Conservation (phyloP, 2,329 filamentous ascomycete genomes). For the Cytospora leucostoma region DNA sequence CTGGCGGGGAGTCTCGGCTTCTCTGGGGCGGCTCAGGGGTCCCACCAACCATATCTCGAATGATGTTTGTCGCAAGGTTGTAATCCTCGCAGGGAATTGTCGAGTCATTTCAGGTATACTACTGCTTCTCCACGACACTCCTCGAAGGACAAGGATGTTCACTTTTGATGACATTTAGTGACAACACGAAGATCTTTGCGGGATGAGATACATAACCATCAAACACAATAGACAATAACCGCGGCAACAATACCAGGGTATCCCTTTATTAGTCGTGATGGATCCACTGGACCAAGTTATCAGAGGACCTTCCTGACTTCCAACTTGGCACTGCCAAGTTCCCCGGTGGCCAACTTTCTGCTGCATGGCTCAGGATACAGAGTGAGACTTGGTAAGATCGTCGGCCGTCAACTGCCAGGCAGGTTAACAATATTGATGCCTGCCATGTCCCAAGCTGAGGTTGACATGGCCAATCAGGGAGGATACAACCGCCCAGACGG, state of each 20-base stretch:
- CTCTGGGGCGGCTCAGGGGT: background rate
- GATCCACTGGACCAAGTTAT: too few species aligned
- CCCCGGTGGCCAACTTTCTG: too few species aligned
- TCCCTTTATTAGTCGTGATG: too few species aligned
- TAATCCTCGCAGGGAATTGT: background rate
- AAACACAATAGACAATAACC: too few species aligned
- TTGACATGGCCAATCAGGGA: background rate
- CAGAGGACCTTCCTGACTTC: too few species aligned
- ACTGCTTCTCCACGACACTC: background rate
- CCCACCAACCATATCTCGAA: background rate
- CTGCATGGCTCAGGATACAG: background rate
- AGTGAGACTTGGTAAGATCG: background rate
- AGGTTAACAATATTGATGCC: too few species aligned
- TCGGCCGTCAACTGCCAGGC: background rate
- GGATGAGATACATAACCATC: too few species aligned
- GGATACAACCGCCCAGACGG: background rate
- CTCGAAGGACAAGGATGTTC: background rate
- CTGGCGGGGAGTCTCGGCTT: background rate
- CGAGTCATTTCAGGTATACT: background rate
- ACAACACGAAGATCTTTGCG: too few species aligned
- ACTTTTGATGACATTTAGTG: too few species aligned
- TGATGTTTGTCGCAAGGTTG: background rate
- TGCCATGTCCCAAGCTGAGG: background rate
- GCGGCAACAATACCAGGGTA: too few species aligned
- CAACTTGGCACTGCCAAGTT: too few species aligned